Percentiles rank a stretch among this genome's conserved stretches.
These are phyloP conservation scores for Senna siamea DNA, from an alignment of 306 rosid species.

Conservation along the genomic window DNA sequence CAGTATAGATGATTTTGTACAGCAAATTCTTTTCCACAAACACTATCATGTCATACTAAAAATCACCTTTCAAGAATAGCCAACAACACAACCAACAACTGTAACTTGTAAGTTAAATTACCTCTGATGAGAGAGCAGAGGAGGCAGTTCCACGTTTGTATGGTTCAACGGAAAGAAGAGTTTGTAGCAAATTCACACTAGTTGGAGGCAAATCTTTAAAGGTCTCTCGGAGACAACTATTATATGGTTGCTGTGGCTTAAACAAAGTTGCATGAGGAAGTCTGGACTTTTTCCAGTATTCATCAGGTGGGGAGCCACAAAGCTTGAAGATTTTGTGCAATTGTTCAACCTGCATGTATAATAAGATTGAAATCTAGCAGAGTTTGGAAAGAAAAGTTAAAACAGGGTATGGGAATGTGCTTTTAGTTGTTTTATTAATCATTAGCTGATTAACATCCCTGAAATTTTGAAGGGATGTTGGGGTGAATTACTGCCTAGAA, in stretches of 20 bases:
- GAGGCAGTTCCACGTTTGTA: slow-evolving; percentile 88
- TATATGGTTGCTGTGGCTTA: slow-evolving; percentile 86
- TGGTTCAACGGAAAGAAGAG: slow-evolving; percentile 92
- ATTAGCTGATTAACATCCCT: slow-evolving; percentile 19
- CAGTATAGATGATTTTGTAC: slow-evolving; percentile 5
- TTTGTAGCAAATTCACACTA: slow-evolving; percentile 63
- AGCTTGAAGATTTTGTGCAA: slow-evolving; percentile 96
- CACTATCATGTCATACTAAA: slow-evolving; percentile 38
- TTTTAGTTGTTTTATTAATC: slow-evolving; percentile 23
- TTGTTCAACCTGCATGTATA: slow-evolving; percentile 76
- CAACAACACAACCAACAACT: slow-evolving; percentile 25
- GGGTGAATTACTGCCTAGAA: neutral
- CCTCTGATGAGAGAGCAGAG: slow-evolving; percentile 88
- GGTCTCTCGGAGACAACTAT: slow-evolving; percentile 65
- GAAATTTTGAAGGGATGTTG: neutral
- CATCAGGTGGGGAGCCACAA: slow-evolving; percentile 94
- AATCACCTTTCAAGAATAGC: slow-evolving; percentile 14
- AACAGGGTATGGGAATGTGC: slow-evolving; percentile 21
- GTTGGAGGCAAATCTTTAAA: slow-evolving; percentile 67
- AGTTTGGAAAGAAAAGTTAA: slow-evolving; percentile 30
- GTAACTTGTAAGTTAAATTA: slow-evolving; percentile 30
- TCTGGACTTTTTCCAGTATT: slow-evolving; percentile 82
- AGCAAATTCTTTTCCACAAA: slow-evolving; percentile 27
- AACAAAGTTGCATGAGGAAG: slow-evolving; percentile 88
- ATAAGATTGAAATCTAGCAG: slow-evolving; percentile 24